Percentiles rank a stretch among this genome's conserved stretches.
Conservation (phyloP, 805 yeast genomes). For the Naumovozyma castellii region DNA sequence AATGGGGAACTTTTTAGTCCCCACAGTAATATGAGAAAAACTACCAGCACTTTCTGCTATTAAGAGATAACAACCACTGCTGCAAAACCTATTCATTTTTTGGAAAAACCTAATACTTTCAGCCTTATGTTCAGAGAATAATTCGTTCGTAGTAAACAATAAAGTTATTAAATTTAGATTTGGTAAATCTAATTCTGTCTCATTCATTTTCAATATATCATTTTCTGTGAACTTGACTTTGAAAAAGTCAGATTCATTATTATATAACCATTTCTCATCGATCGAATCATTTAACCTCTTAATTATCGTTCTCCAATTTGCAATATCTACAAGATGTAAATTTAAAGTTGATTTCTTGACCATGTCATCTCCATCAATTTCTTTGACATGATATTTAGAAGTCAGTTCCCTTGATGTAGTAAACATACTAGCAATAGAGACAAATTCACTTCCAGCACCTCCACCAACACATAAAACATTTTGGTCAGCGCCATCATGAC, state of each 20-base stretch:
- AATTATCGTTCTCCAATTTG: slow-evolving; percentile 61
- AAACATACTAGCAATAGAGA: slow-evolving; percentile 51
- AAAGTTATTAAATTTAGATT: slow-evolving; percentile 50
- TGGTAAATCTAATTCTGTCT: slow-evolving; percentile 18
- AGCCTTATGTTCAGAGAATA: slow-evolving; percentile 59
- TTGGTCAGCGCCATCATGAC: slow-evolving; percentile 11
- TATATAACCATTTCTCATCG: slow-evolving; percentile 45
- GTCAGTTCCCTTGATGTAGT: slow-evolving; percentile 27
- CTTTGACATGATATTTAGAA: slow-evolving; percentile 10
- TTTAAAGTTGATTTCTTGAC: slow-evolving; percentile 26
- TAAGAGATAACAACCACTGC: slow-evolving; percentile 48
- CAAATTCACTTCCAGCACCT: slow-evolving; percentile 81
- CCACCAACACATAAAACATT: slow-evolving; percentile 67
- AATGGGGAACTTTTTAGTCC: slow-evolving; percentile 70
- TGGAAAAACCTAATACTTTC: slow-evolving; percentile 54
- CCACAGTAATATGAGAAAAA: slow-evolving; percentile 69
- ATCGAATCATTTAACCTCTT: slow-evolving; percentile 36
- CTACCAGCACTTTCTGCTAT: slow-evolving; percentile 87
- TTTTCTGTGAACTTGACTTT: slow-evolving; percentile 27
- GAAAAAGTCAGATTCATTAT: slow-evolving; percentile 26
- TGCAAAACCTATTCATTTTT: slow-evolving; percentile 41
- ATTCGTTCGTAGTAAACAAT: slow-evolving; percentile 79
- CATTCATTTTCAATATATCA: slow-evolving; percentile 32
- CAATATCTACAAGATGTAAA: slow-evolving; percentile 60
- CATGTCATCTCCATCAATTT: not conserved